Conservation (phyloP, 2,329 filamentous ascomycete species). For the Colletotrichum noveboracense region DNA sequence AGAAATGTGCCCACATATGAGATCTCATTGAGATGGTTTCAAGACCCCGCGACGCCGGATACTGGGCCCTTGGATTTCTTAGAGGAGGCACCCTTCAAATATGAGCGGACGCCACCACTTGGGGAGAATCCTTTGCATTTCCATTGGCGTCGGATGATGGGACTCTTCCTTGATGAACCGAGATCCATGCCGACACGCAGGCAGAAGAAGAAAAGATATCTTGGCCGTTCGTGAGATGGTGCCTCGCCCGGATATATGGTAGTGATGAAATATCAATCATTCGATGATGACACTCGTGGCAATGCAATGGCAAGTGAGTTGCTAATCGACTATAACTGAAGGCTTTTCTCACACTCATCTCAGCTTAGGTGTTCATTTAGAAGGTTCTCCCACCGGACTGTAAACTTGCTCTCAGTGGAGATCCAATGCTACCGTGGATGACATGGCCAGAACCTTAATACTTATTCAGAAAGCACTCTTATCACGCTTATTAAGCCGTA, state of each 20-base stretch:
- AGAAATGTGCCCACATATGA: neutral
- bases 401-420: neutral
- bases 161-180: neutral
- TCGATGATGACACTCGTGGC: neutral
- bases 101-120: neutral
- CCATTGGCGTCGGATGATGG: conserved; percentile 5
- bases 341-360: neutral
- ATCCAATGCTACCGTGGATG: neutral
- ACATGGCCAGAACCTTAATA: neutral
- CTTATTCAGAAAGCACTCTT: neutral
- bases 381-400: neutral
- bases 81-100: conserved; percentile 5
- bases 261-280: neutral
- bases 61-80: neutral
- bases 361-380: neutral
- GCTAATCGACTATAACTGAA: neutral
- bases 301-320: neutral
- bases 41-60: neutral
- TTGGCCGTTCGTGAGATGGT: neutral
- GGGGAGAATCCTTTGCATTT: conserved; percentile 4
- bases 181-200: neutral
- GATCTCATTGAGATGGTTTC: conserved; percentile 5
- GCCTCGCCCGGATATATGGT: neutral
- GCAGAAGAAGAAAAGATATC: neutral
- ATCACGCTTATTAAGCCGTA: neutral